Evolutionary conservation across 2,329 filamentous ascomycete species (phyloP).

Genomic region (Pseudogymnoascus pannorum): DNA sequence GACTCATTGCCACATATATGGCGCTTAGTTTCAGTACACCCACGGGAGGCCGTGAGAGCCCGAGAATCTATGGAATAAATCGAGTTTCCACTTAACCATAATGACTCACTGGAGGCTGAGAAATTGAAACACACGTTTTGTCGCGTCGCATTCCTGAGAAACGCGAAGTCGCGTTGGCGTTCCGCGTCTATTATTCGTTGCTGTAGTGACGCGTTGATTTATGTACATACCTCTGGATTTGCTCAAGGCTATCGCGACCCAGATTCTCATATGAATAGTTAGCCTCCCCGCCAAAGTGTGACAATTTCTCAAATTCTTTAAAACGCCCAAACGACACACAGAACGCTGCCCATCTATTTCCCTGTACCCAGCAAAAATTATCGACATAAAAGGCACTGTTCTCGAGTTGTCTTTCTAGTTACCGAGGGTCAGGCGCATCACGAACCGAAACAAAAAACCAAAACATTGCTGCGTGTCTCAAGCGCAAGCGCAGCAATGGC

Average conservation of each 20-base stretch:
- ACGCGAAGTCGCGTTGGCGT: neutral
- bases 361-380: neutral
- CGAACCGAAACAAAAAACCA: neutral
- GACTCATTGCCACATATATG: neutral
- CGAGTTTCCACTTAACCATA: slow-evolving; percentile 1
- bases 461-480: neutral
- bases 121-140: slow-evolving; percentile 4
- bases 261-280: slow-evolving; percentile 7
- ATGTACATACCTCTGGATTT: neutral
- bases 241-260: neutral
- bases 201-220: slow-evolving; percentile 4
- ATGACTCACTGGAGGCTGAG: slow-evolving; percentile 2
- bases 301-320: neutral
- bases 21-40: slow-evolving; percentile 1
- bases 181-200: slow-evolving; percentile 7
- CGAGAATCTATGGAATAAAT: neutral
- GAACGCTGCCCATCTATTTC: neutral
- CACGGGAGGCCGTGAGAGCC: neutral
- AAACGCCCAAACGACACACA: neutral
- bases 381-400: neutral
- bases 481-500: slow-evolving; percentile 22
- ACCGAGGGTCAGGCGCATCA: neutral
- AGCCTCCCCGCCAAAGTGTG: neutral
- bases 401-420: neutral
- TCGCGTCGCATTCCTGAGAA: neutral